Evolutionary conservation across 2,329 filamentous ascomycete genomes (phyloP).

Genomic region (Scopulariopsis brevicaulis): DNA sequence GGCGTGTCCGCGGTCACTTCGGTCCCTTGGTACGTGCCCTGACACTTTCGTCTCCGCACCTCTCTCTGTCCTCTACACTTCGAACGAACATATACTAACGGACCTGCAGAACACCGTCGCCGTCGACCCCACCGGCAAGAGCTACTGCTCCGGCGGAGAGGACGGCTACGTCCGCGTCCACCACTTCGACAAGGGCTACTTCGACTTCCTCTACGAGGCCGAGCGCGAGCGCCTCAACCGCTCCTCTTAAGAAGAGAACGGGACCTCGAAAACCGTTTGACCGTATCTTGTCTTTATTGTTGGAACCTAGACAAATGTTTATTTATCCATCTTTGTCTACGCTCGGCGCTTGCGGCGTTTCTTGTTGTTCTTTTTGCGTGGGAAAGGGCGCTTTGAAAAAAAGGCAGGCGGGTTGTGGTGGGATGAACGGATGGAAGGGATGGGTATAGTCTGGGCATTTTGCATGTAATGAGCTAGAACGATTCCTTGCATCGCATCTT

Average conservation of each 20-base stretch:
- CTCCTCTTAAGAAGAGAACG: neutral
- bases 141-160: constrained; percentile 92
- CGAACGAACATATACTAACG: constrained; percentile 3
- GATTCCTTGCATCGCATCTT: neutral
- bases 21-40: constrained; percentile 56
- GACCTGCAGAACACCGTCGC: constrained; percentile 69
- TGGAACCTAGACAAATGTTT: neutral
- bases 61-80: neutral
- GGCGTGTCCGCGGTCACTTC: constrained; percentile 93
- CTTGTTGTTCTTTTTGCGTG: constrained; percentile 10
- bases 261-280: neutral
- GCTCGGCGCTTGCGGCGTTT: constrained; percentile 4
- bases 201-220: constrained; percentile 97
- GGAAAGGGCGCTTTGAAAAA: neutral
- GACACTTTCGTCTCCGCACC: neutral
- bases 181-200: constrained; percentile 97
- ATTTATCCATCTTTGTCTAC: neutral
- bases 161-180: constrained; percentile 98
- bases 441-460: neutral
- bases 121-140: constrained; percentile 79
- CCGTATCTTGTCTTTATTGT: neutral
- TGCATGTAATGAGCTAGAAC: neutral
- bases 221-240: constrained; percentile 64
- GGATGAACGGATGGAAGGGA: neutral
- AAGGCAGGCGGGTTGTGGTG: neutral